These are phyloP conservation scores for Cordia subcordata DNA, from an alignment of 257 asterid genomes.

Conservation along the genomic window DNA sequence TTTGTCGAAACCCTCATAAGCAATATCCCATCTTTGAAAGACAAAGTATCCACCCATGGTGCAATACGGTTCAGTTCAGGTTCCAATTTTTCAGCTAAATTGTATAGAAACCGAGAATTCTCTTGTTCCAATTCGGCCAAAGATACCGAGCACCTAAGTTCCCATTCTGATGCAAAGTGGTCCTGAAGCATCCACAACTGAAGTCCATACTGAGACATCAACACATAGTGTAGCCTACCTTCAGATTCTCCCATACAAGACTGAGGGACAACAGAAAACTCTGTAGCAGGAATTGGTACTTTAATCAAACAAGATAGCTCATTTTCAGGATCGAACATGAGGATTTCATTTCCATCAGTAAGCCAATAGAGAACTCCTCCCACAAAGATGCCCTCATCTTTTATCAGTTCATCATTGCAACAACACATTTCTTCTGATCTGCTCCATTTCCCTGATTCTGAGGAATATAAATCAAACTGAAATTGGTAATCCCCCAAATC, in stretches of 20 bases:
- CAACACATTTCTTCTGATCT: slow-evolving; percentile 31
- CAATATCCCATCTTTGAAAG: slow-evolving; percentile 48
- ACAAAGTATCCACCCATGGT: slow-evolving; percentile 43
- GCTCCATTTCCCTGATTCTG: slow-evolving; percentile 44
- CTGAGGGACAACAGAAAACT: slow-evolving; percentile 26
- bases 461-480: slow-evolving; percentile 42
- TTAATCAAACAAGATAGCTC: slow-evolving; percentile 45
- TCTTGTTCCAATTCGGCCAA: slow-evolving; percentile 37
- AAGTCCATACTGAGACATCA: slow-evolving; percentile 44
- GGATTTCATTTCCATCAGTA: slow-evolving; percentile 43
- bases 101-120: slow-evolving; percentile 19
- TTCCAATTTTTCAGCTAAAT: slow-evolving; percentile 26
- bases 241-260: slow-evolving; percentile 64
- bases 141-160: slow-evolving; percentile 18
- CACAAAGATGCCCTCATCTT: slow-evolving; percentile 37
- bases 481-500: slow-evolving; percentile 19
- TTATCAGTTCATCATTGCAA: slow-evolving; percentile 22
- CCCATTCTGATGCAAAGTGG: slow-evolving; percentile 38
- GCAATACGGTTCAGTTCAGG: background rate
- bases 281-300: slow-evolving; percentile 38
- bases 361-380: slow-evolving; percentile 55
- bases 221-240: slow-evolving; percentile 35
- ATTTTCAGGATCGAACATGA: slow-evolving; percentile 48
- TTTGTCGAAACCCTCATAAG: slow-evolving; percentile 32
- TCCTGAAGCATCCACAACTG: slow-evolving; percentile 58